Evolutionary conservation across 208 protist species (phyloP).

Genomic region (Endotrypanum monterogeii): DNA sequence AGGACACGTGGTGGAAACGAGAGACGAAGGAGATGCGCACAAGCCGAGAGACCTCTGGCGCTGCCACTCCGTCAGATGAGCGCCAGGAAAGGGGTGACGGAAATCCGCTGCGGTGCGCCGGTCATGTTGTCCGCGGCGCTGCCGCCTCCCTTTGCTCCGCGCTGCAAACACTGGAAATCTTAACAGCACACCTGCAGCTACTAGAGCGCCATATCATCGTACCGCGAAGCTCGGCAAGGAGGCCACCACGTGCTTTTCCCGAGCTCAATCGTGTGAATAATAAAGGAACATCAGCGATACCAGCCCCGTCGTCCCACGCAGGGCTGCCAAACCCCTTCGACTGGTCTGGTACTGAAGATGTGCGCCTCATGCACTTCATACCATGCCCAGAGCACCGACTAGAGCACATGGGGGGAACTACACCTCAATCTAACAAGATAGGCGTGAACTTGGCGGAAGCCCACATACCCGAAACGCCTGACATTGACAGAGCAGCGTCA

Average conservation of each 20-base stretch:
- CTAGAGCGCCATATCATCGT: background rate
- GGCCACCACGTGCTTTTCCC: background rate
- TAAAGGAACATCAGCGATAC: background rate
- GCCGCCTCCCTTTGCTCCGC: background rate
- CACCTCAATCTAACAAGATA: background rate
- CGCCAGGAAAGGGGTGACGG: background rate
- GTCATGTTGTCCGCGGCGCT: background rate
- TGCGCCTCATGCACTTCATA: background rate
- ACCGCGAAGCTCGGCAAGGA: background rate
- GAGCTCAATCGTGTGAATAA: background rate
- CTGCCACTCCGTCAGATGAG: background rate
- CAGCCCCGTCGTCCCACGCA: background rate
- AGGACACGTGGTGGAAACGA: background rate
- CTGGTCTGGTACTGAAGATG: background rate
- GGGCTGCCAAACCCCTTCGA: background rate
- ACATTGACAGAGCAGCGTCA: background rate
- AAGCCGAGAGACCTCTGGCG: background rate
- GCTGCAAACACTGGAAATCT: background rate
- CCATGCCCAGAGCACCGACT: constrained; percentile 1
- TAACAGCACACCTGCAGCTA: constrained; percentile 6
- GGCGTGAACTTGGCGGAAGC: background rate
- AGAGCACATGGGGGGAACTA: background rate
- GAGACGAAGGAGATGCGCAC: background rate
- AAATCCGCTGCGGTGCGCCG: background rate
- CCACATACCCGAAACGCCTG: background rate